Conservation (phyloP, 768 basidiomycete species). For the Pholiota conissans region DNA sequence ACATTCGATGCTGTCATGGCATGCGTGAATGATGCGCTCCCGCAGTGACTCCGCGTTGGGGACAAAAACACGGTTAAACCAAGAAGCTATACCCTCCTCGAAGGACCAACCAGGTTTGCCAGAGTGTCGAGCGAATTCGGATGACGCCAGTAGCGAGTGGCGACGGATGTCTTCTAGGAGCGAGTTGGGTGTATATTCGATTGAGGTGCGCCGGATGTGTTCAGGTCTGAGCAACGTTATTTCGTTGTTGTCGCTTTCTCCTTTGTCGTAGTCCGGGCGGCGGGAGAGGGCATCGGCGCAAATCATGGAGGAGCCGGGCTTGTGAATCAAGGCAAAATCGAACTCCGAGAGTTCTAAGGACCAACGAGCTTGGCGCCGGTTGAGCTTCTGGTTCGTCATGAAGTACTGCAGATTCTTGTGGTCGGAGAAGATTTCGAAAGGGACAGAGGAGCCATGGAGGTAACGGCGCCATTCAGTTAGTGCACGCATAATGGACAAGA, state of each 20-base stretch:
- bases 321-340: conserved; percentile 27
- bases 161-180: conserved; percentile 3
- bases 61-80: conserved; percentile 14
- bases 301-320: conserved; percentile 22
- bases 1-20: conserved; percentile 14
- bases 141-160: not conserved
- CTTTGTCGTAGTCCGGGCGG: conserved; percentile 18
- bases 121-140: not conserved
- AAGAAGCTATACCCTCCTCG: not conserved
- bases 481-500: conserved; percentile 41
- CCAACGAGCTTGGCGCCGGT: conserved; percentile 42
- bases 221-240: conserved; percentile 11
- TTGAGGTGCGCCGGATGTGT: not conserved
- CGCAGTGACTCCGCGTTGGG: conserved; percentile 11
- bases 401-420: conserved; percentile 28
- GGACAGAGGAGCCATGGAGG: conserved; percentile 14
- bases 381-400: conserved; percentile 38
- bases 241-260: conserved; percentile 15
- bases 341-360: conserved; percentile 30
- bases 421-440: conserved; percentile 16
- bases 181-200: not conserved
- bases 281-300: conserved; percentile 25
- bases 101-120: conserved; percentile 6
- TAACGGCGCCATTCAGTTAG: conserved; percentile 31
- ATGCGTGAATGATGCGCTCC: not conserved